Evolutionary conservation across 2,329 filamentous ascomycete genomes (phyloP).

Genomic region (Incumbomyces lentus): DNA sequence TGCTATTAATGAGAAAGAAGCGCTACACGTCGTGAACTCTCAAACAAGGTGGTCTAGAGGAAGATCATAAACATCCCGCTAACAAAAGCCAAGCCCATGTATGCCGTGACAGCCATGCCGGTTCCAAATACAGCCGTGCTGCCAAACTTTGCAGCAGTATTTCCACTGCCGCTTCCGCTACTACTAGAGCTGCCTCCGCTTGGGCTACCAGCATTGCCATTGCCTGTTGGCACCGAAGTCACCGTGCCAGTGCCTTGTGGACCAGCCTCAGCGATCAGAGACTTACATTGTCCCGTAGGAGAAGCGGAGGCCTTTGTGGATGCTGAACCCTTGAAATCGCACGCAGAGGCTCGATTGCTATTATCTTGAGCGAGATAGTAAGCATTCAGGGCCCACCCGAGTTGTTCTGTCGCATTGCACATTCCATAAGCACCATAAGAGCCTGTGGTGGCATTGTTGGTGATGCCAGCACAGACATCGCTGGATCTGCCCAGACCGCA

Average conservation of each 20-base stretch:
- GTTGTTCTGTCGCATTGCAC: conserved; percentile 33
- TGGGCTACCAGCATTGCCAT: conserved; percentile 18
- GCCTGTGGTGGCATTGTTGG: conserved; percentile 30
- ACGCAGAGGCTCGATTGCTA: conserved; percentile 28
- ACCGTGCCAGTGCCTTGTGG: conserved; percentile 30
- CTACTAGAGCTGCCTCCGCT: conserved; percentile 15
- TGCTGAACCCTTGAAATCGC: conserved; percentile 34
- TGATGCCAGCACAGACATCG: conserved; percentile 30
- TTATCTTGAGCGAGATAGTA: conserved; percentile 33
- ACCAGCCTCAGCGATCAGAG: conserved; percentile 32
- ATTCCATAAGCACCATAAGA: conserved; percentile 38
- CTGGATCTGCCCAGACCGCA: conserved; percentile 28
- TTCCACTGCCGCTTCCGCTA: conserved; percentile 8
- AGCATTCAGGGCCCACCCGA: conserved; percentile 35
- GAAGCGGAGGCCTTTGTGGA: conserved; percentile 26
- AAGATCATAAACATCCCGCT: conserved; percentile 39
- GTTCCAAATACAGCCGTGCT: conserved; percentile 25
- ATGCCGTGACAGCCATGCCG: conserved; percentile 26
- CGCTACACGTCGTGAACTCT: no score
- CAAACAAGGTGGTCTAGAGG: conserved; percentile 26
- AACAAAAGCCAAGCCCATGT: conserved; percentile 33
- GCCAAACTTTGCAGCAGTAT: conserved; percentile 22
- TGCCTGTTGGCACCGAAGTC: conserved; percentile 28
- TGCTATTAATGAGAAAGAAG: no score
- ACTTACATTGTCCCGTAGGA: conserved; percentile 28